Conservation (phyloP, 805 yeast genomes). For the Spathaspora boniae region DNA sequence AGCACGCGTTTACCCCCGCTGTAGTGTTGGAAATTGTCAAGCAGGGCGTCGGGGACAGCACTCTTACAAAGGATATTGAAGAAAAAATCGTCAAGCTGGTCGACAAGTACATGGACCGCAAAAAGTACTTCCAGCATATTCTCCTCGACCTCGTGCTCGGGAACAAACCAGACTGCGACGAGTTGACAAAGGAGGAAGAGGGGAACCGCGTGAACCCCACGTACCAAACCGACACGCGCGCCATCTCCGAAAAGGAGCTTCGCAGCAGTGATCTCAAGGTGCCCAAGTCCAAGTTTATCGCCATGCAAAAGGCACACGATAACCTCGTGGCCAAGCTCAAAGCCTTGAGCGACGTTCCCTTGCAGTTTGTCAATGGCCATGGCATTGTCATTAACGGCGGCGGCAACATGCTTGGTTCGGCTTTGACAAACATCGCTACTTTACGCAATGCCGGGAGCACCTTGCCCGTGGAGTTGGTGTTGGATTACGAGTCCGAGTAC, state of each 20-base stretch:
- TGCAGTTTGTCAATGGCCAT: slow-evolving; percentile 23
- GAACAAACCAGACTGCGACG: slow-evolving; percentile 9
- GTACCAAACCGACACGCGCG: slow-evolving; percentile 9
- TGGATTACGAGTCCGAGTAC: slow-evolving; percentile 22
- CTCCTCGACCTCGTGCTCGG: slow-evolving; percentile 10
- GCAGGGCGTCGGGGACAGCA: no score
- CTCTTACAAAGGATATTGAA: not conserved
- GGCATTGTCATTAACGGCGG: slow-evolving; percentile 37
- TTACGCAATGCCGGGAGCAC: slow-evolving; percentile 28
- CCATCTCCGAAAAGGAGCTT: slow-evolving; percentile 7
- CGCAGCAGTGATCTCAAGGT: slow-evolving; percentile 11
- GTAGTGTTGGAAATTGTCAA: slow-evolving; percentile 4
- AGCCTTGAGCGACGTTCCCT: slow-evolving; percentile 21
- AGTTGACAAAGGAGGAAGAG: slow-evolving; percentile 14
- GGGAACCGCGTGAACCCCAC: slow-evolving; percentile 11
- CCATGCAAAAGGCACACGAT: slow-evolving; percentile 25
- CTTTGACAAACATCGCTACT: slow-evolving; percentile 27
- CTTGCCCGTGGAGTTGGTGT: slow-evolving; percentile 33
- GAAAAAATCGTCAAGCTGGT: not conserved
- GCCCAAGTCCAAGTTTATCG: slow-evolving; percentile 15
- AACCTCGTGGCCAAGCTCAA: slow-evolving; percentile 23
- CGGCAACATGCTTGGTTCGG: slow-evolving; percentile 23
- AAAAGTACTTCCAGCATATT: slow-evolving; percentile 8
- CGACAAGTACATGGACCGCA: slow-evolving; percentile 4
- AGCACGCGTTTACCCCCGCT: slow-evolving; percentile 1